phyloP scores from a whole-genome alignment of 2,329 filamentous ascomycete species.

The Gremmenia infestans region DNA sequence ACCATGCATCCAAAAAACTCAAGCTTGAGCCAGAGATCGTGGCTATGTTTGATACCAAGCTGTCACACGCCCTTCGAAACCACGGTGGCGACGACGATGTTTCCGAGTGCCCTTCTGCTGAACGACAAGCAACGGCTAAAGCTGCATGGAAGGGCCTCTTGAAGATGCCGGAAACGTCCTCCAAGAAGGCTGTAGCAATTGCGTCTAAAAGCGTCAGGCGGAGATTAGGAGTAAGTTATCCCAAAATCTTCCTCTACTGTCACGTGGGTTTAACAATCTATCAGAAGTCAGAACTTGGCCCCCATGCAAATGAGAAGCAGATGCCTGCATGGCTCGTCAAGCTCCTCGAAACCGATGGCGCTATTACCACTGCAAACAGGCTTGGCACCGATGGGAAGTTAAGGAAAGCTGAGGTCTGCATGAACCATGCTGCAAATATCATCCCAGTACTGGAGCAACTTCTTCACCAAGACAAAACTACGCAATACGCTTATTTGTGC shows the following conservation, averaged over 20 bases:
- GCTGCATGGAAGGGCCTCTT: slow-evolving; percentile 30
- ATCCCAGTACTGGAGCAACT: slow-evolving; percentile 59
- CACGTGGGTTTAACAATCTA: slow-evolving; percentile 15
- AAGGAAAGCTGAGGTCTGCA: slow-evolving; percentile 36
- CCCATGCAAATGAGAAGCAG: slow-evolving; percentile 65
- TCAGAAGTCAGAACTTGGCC: slow-evolving; percentile 58
- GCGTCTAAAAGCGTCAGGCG: slow-evolving; percentile 12
- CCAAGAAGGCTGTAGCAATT: slow-evolving; percentile 3
- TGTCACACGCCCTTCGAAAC: slow-evolving; percentile 23
- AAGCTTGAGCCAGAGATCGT: slow-evolving; percentile 12
- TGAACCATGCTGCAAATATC: slow-evolving; percentile 48
- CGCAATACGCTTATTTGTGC: slow-evolving; percentile 73
- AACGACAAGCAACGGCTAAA: slow-evolving; percentile 21
- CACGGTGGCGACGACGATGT: slow-evolving; percentile 14
- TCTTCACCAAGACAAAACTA: slow-evolving; percentile 58
- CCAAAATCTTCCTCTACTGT: neutral
- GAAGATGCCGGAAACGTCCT: slow-evolving; percentile 26
- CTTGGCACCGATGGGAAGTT: slow-evolving; percentile 40
- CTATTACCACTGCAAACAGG: slow-evolving; percentile 48
- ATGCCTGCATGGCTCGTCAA: slow-evolving; percentile 68
- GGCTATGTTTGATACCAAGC: slow-evolving; percentile 21
- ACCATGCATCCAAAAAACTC: slow-evolving; percentile 11
- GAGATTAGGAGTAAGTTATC: slow-evolving; percentile 32
- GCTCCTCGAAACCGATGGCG: slow-evolving; percentile 55
- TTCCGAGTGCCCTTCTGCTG: slow-evolving; percentile 9